Evolutionary conservation across 2,329 filamentous ascomycete species (phyloP).

Genomic region (Diplodia intermedia): DNA sequence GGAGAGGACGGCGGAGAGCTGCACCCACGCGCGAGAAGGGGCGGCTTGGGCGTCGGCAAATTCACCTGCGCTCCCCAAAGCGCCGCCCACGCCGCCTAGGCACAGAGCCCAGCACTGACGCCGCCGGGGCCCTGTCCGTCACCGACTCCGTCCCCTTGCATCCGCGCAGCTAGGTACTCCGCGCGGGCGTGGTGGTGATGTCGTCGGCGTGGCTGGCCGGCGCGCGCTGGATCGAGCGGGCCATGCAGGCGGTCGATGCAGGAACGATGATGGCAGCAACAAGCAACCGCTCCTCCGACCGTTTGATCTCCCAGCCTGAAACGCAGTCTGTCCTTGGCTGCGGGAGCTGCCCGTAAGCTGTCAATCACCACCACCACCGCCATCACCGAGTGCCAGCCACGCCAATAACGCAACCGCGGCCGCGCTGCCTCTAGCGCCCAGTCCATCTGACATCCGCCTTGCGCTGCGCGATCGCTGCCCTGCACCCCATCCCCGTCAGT

Average conservation of each 20-base stretch:
- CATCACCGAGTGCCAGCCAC: conserved; percentile 25
- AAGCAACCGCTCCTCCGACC: conserved; percentile 23
- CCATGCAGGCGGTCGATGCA: conserved; percentile 28
- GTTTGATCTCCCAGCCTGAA: conserved; percentile 33
- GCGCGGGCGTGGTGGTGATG: conserved; percentile 22
- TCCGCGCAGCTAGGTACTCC: background rate
- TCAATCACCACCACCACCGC: conserved; percentile 26
- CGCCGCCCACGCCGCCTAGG: conserved; percentile 11
- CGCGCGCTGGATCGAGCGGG: conserved; percentile 21
- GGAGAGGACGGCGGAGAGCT: background rate
- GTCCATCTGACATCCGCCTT: conserved; percentile 20
- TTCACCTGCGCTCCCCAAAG: conserved; percentile 5
- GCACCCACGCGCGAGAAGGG: background rate
- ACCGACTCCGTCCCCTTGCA: conserved; percentile 28
- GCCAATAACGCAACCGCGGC: conserved; percentile 24
- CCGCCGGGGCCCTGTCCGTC: conserved; percentile 17
- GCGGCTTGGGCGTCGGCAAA: conserved; percentile 22
- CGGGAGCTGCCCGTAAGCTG: conserved; percentile 26
- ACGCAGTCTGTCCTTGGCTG: conserved; percentile 27
- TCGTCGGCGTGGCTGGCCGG: conserved; percentile 24
- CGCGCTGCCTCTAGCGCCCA: conserved; percentile 12
- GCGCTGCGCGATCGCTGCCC: conserved; percentile 23
- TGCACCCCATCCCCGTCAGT: conserved; percentile 26
- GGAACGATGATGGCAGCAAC: conserved; percentile 22
- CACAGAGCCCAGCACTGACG: conserved; percentile 21